Evolutionary conservation across 805 yeast species (phyloP), one percentile per base, ranked within the genome.

Genomic region (Saccharomycopsis lassenensis): DNA sequence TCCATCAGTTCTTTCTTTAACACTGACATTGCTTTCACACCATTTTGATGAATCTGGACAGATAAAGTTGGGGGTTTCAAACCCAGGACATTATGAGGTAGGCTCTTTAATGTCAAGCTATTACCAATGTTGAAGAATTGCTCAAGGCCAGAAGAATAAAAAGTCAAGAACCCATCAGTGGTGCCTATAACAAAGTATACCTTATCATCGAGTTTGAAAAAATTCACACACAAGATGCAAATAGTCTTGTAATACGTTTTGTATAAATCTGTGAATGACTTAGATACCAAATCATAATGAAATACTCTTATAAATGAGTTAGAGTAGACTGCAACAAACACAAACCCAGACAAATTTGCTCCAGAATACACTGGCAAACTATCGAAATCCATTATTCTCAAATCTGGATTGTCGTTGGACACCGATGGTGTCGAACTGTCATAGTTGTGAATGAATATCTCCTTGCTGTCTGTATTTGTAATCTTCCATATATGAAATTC

Each of bases 301-400:
- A 86, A 82, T 0, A 80, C 29, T 46, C 72, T 76, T 38, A 89
- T 67, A 3, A 69, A 62, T 1, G 97, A 89, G 52, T 89, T 87
- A 0, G 96, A 87, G 52, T 84, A 91, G 0, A 80, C 94, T 0
- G 85, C 71, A 2, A 72, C 69, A 5, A 87, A 48, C 1, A 74
- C 46, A 45, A 72, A 69, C 5, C 77, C 79, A 20, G 41, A 40
- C 3, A 53, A 36, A 11, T 47, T 37, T 1, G 36, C 37, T 4
- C 43, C 43, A n/a, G 1, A 46, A n/a, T 50, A 48, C 2, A 66
- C 58, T 28, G 65, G 62, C 10, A 65, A 43, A 4, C 71, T 57
- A 43, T 67, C 78, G 50, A 86, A 79, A 54, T 82, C 94, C 95
- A 86, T 89, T 37, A 89, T 75, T 46, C 98, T 65, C 43, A 91